Base-by-base conservation (phyloP, 129 eudicot genomes). In the Calendula officinalis region DNA sequence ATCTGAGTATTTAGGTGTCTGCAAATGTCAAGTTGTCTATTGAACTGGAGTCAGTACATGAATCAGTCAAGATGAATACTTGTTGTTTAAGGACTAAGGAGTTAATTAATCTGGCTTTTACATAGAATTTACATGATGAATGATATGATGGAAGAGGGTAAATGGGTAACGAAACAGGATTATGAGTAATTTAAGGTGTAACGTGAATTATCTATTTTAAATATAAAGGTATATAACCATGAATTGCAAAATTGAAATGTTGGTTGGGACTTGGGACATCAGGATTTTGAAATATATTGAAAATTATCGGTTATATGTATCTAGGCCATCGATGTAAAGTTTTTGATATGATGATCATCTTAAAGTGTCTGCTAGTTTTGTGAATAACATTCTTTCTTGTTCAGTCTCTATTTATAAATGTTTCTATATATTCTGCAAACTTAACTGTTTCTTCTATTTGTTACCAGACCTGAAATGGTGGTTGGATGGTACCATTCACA, bases 401-500 rank as follows among this genome's bases (percentile, higher is more conserved):
- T 32, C 27, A 50, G n/a, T 45, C 34, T 8, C 76, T 8, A 45
- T 30, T 27, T 38, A 17, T 49, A 48, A 5, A 17, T 71, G 45
- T 41, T 49, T 36, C 65, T 41, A 5, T 15, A 33, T 64, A 14
- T 34, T 64, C 58, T n/a, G 14, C 47, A 64, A 48, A 15, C 9
- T 34, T 52, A 13, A 34, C 14, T 34, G 44, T 50, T 62, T 39
- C 43, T 10, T 49, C 14, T 51, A 17, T 48, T 72, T 68, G 60
- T 41, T 64, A 66, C 73, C 58, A 85, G 96, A 72, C 96, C 96
- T 42, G 96, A 89, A 81, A 89, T 89, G 96, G 96, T 89, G 72
- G 94, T 85, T 61, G 96, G 96, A 65, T 89, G 94, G 96, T 89
- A 89, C 64, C 94, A 89, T 74, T 89, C 94, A 35, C 96, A 89